Base-by-base conservation (phyloP, 192 early-diverging fungal species). In the Cladochytrium replicatum region DNA sequence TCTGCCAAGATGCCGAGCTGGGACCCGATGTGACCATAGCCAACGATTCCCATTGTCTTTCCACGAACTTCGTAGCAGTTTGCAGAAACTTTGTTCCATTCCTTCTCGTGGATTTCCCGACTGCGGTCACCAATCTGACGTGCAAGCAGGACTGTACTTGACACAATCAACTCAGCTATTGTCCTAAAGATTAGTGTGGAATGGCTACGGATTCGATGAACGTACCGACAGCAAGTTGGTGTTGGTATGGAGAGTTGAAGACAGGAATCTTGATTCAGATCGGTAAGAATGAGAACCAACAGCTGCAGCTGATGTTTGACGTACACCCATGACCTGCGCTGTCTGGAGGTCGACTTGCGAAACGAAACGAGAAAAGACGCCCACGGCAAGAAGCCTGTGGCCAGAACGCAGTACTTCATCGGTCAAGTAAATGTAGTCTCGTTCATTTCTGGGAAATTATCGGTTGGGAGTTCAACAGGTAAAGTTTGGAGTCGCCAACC, bases 41-140 rank as follows among this genome's bases (percentile, higher is more conserved):
- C 71, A 41, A 73, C 60, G 32, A 73, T 64, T 25, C 71, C 71
- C n/a, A 73, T 48, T n/a, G 60, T 71, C 52, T 71, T 69, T 6
- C 69, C 68, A 24, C 66, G 55, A 22, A 73, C 65, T 43, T 73
- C 71, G 19, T 52, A 48, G 58, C 71, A 73, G 43, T 68, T 55
- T 6, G 41, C 52, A n/a, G 66, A 64, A 4, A 64, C 47, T 27
- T 73, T 73, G 60, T 73, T 72, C 71, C 71, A 73, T 34, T 71
- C 64, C 4, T 60, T 57, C 2, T 32, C 28, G 57, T 73, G 71
- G 46, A 73, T 72, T 50, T 73, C 71, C 4, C 45, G 26, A 19
- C 48, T 53, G 21, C 67, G 48, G 52, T 73, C 71, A 28, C 64
- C 68, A 47, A 73, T 58, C 41, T 71, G 63, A 21, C 71, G 60